Evolutionary conservation across 2,329 filamentous ascomycete species (phyloP).

Genomic region (Sporothrix globosa): DNA sequence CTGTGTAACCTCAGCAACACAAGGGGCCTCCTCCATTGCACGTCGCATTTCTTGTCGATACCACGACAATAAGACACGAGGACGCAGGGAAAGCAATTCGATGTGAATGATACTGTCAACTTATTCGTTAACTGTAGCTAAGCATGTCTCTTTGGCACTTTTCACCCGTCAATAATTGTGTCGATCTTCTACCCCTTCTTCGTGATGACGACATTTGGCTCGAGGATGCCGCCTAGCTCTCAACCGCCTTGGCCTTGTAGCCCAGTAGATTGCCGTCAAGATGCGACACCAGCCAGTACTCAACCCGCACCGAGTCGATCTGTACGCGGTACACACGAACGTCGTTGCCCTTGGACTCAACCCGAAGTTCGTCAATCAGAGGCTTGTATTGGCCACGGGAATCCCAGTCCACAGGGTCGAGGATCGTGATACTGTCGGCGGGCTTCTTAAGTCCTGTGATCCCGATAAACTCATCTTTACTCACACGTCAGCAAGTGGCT

Average conservation of each 20-base stretch:
- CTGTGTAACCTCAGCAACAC: not conserved
- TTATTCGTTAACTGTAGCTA: not conserved
- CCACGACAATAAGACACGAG: not conserved
- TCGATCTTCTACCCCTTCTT: not conserved
- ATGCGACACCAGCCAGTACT: constrained; percentile 76
- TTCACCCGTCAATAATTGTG: not conserved
- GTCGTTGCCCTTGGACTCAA: constrained; percentile 65
- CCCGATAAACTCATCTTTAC: constrained; percentile 68
- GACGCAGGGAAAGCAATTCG: not conserved
- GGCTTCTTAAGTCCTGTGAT: constrained; percentile 64
- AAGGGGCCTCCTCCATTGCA: not conserved
- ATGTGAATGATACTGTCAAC: not conserved
- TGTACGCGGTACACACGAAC: constrained; percentile 75
- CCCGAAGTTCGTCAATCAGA: constrained; percentile 69
- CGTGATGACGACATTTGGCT: not conserved
- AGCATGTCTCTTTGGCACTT: not conserved
- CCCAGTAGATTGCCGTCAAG: constrained; percentile 65
- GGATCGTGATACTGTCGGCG: constrained; percentile 62
- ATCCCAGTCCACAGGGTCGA: constrained; percentile 75
- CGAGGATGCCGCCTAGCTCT: constrained; percentile 54
- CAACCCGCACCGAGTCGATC: constrained; percentile 63
- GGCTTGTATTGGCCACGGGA: constrained; percentile 68
- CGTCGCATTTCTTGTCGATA: not conserved
- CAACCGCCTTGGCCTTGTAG: constrained; percentile 75
- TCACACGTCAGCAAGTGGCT: constrained; percentile 26